These are phyloP conservation scores for Hyphopichia burtonii DNA, from an alignment of 1,139 yeast genomes.

Conservation along the genomic window DNA sequence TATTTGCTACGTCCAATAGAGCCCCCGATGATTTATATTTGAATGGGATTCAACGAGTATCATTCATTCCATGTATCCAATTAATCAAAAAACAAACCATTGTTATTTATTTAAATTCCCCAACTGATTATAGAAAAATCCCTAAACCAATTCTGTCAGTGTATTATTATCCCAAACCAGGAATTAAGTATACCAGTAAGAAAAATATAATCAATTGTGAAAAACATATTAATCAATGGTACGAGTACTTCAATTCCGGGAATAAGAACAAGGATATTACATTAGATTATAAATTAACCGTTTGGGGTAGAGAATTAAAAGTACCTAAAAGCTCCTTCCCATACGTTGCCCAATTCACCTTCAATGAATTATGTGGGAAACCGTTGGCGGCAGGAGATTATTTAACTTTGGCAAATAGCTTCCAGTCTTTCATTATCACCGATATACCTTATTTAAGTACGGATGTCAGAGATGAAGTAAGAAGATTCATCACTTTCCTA, in stretches of 20 bases:
- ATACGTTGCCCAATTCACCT: constrained; percentile 85
- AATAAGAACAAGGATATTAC: constrained; percentile 32
- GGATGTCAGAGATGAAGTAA: constrained; percentile 75
- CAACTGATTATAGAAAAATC: constrained; percentile 89
- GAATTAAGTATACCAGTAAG: constrained; percentile 53
- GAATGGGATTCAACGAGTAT: constrained; percentile 89
- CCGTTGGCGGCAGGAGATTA: constrained; percentile 97
- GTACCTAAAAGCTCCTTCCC: constrained; percentile 80
- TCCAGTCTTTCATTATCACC: constrained; percentile 76
- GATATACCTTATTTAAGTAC: constrained; percentile 86
- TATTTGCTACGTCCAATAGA: constrained; percentile 92
- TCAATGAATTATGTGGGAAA: constrained; percentile 78
- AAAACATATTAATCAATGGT: constrained; percentile 78
- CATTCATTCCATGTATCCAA: constrained; percentile 89
- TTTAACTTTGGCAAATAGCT: constrained; percentile 74
- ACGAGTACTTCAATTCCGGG: constrained; percentile 64
- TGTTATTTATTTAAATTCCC: constrained; percentile 81
- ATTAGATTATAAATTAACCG: constrained; percentile 44
- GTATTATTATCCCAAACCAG: constrained; percentile 73
- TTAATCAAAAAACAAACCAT: constrained; percentile 69
- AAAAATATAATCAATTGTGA: constrained; percentile 50
- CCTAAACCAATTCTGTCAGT: constrained; percentile 82
- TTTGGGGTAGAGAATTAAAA: constrained; percentile 84
- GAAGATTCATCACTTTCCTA: constrained; percentile 88
- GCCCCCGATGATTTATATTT: constrained; percentile 91